These are phyloP conservation scores for Chloris gayana DNA, from an alignment of 176 grass and related monocot species.

Conservation along the genomic window DNA sequence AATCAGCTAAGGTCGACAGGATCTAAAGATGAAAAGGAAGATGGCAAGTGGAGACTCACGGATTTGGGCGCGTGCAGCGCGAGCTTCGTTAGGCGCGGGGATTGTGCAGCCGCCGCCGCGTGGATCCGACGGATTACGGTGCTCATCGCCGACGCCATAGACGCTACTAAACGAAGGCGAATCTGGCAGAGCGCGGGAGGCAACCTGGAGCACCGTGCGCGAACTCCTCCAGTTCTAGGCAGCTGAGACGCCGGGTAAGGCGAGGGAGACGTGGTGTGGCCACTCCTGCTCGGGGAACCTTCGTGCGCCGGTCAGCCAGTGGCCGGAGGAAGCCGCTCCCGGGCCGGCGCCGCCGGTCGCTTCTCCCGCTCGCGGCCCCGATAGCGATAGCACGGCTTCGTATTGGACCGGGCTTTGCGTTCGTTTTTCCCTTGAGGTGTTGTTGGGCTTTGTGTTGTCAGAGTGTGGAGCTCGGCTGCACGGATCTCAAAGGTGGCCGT, in stretches of 20 bases:
- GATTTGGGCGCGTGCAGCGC: constrained; percentile 63
- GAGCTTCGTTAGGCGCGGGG: constrained; percentile 70
- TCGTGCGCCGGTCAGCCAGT: neutral
- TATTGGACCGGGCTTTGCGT: neutral
- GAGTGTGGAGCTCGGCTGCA: neutral
- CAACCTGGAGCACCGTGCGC: neutral
- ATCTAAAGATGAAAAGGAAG: neutral
- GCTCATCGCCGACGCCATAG: constrained; percentile 44
- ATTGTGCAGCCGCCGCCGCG: constrained; percentile 24
- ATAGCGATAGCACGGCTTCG: neutral
- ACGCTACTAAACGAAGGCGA: neutral
- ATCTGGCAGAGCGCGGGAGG: neutral
- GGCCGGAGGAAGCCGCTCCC: neutral
- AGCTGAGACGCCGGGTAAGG: neutral
- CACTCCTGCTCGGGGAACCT: neutral
- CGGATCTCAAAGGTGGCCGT: neutral
- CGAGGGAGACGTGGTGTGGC: too few species aligned
- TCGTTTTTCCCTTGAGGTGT: neutral
- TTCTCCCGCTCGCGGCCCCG: neutral
- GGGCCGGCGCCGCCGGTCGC: neutral
- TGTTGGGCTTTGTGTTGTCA: too few species aligned
- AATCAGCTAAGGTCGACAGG: neutral
- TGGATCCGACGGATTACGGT: constrained; percentile 53
- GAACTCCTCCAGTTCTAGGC: neutral
- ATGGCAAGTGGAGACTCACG: constrained; percentile 23